Conservation (phyloP, 179 eudicot species). For the Beta macrorhiza region DNA sequence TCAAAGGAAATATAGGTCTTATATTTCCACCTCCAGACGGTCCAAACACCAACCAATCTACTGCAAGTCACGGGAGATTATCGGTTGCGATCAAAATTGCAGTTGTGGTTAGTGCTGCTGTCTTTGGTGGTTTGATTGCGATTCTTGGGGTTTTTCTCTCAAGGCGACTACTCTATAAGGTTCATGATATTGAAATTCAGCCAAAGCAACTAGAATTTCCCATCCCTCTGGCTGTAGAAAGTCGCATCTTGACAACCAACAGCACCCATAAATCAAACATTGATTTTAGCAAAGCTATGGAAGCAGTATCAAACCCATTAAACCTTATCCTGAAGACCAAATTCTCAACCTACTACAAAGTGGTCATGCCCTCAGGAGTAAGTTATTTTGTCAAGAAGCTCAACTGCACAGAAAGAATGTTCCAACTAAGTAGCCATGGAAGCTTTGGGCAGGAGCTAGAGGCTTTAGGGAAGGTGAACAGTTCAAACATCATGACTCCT, state of each 20-base stretch:
- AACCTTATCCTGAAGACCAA: conserved; percentile 50
- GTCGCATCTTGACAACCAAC: conserved; percentile 49
- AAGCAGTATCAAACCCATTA: conserved; percentile 44
- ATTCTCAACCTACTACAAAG: conserved; percentile 75
- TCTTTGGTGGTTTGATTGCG: conserved; percentile 33
- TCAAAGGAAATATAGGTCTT: conserved; percentile 44
- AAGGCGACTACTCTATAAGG: conserved; percentile 37
- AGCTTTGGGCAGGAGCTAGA: conserved; percentile 58
- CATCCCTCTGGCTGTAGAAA: conserved; percentile 37
- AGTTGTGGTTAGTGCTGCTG: conserved; percentile 39
- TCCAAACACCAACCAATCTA: conserved; percentile 1
- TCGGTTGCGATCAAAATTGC: conserved; percentile 26
- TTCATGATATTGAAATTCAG: conserved; percentile 33
- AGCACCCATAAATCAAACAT: conserved; percentile 64
- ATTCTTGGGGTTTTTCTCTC: conserved; percentile 39
- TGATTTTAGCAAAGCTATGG: conserved; percentile 70
- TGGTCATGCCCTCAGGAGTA: conserved; percentile 68
- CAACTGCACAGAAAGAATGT: conserved; percentile 63
- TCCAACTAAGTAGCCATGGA: conserved; percentile 52
- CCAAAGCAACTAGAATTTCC: conserved; percentile 34
- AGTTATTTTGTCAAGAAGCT: conserved; percentile 77
- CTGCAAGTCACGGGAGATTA: conserved; percentile 26
- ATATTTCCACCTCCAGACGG: background rate
- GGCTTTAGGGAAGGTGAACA: conserved; percentile 58
- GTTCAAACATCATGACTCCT: conserved; percentile 82